Evolutionary conservation across 164 flowering plant species (phyloP).

Genomic region (Houttuynia cordata): DNA sequence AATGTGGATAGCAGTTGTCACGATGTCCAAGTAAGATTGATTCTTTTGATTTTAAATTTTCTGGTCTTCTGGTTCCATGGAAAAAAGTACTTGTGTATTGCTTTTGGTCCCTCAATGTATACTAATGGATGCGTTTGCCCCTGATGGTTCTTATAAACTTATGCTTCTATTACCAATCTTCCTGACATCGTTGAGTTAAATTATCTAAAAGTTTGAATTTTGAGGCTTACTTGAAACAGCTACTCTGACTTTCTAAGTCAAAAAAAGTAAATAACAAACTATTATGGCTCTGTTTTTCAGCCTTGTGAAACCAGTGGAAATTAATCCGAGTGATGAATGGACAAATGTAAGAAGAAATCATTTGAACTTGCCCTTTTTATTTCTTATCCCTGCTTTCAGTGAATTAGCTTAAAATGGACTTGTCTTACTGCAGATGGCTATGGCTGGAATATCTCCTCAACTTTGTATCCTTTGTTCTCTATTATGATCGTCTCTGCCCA

Average conservation of each 20-base stretch:
- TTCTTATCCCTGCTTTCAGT: background rate
- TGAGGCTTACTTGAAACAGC: too few species aligned
- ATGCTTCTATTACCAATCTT: too few species aligned
- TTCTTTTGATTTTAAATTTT: background rate
- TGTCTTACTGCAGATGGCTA: conserved; percentile 59
- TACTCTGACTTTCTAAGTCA: background rate
- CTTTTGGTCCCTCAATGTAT: too few species aligned
- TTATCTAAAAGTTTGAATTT: too few species aligned
- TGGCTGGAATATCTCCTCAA: conserved; percentile 90
- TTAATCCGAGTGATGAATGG: conserved; percentile 25
- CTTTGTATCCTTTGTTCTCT: conserved; percentile 54
- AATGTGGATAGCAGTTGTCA: background rate
- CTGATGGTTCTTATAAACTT: too few species aligned
- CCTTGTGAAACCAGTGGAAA: background rate
- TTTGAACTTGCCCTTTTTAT: background rate
- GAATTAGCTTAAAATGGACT: background rate
- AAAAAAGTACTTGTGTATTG: too few species aligned
- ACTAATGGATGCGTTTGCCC: too few species aligned
- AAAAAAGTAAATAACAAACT: background rate
- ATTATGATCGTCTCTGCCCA: background rate
- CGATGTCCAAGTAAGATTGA: background rate
- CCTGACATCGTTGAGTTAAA: too few species aligned
- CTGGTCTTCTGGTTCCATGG: background rate
- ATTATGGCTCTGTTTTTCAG: background rate
- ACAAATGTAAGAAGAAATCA: conserved; percentile 46